These are phyloP conservation scores for Calonectria pteridis DNA, from an alignment of 2,329 filamentous ascomycete genomes.

Conservation along the genomic window DNA sequence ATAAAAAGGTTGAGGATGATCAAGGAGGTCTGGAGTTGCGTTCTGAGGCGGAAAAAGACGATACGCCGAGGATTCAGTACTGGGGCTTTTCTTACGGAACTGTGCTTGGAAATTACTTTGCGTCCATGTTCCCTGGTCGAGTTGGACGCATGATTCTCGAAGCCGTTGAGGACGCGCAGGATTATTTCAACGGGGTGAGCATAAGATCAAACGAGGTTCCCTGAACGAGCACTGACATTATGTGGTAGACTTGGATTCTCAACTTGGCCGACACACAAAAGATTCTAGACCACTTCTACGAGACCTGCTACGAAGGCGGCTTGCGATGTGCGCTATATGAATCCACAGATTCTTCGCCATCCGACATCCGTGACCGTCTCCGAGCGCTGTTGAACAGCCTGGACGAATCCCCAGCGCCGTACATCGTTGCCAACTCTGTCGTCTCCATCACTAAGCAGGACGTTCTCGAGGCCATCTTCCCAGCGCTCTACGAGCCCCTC, in stretches of 20 bases:
- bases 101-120: conserved; percentile 51
- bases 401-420: conserved; percentile 42
- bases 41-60: conserved; percentile 14
- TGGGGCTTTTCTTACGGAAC: conserved; percentile 64
- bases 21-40: conserved; percentile 5
- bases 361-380: conserved; percentile 50
- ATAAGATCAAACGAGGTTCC: too few relatives aligned
- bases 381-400: conserved; percentile 46
- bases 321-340: conserved; percentile 47
- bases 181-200: conserved; percentile 47
- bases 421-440: conserved; percentile 33
- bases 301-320: conserved; percentile 51
- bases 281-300: conserved; percentile 50
- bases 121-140: conserved; percentile 51
- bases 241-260: conserved; percentile 48
- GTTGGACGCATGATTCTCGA: conserved; percentile 58
- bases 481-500: conserved; percentile 48
- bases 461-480: conserved; percentile 43
- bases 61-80: conserved; percentile 54
- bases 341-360: conserved; percentile 39
- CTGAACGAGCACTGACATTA: not conserved
- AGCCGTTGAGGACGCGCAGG: conserved; percentile 52
- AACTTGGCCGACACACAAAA: conserved; percentile 55
- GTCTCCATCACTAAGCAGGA: conserved; percentile 49
- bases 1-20: not conserved